phyloP scores from a whole-genome alignment of 805 yeast genomes.

The Metschnikowia gelsemii region DNA sequence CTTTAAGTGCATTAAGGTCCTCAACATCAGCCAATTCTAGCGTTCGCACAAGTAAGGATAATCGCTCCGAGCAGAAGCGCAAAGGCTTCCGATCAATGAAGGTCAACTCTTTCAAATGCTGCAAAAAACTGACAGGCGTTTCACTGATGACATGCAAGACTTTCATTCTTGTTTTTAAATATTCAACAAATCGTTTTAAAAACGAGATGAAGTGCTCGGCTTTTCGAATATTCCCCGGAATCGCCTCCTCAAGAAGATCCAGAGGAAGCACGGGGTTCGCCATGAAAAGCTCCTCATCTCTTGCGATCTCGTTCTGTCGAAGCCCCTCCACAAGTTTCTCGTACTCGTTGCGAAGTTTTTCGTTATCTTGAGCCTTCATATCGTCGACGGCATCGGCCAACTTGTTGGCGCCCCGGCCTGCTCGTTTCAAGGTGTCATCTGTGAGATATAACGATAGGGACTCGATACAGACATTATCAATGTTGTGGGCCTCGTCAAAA shows the following conservation, averaged over 20 bases:
- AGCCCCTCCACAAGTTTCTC: conserved; percentile 88
- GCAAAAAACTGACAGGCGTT: conserved; percentile 89
- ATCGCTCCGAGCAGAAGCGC: conserved; percentile 86
- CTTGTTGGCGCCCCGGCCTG: conserved; percentile 81
- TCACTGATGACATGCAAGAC: conserved; percentile 97
- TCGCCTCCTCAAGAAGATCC: conserved; percentile 85
- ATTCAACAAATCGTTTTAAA: conserved; percentile 88
- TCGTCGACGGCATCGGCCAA: conserved; percentile 80
- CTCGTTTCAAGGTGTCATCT: conserved; percentile 81
- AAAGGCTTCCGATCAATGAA: conserved; percentile 91
- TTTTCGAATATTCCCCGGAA: conserved; percentile 95
- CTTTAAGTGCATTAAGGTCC: conserved; percentile 89
- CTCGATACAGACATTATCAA: conserved; percentile 97
- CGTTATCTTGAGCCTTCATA: conserved; percentile 79
- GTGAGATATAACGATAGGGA: conserved; percentile 89
- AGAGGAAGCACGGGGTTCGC: conserved; percentile 84
- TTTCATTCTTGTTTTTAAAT: conserved; percentile 95
- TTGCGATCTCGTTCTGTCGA: conserved; percentile 70
- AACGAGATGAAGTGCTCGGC: conserved; percentile 97
- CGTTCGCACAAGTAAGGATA: conserved; percentile 84
- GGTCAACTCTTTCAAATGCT: conserved; percentile 89
- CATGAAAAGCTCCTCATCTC: conserved; percentile 67
- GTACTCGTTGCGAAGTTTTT: conserved; percentile 84
- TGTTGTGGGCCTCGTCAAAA: conserved; percentile 98
- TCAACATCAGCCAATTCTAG: conserved; percentile 85